Evolutionary conservation across 2,329 filamentous ascomycete species (phyloP), one percentile per base, ranked within the genome.

Genomic region (Xylariaceae sp.): DNA sequence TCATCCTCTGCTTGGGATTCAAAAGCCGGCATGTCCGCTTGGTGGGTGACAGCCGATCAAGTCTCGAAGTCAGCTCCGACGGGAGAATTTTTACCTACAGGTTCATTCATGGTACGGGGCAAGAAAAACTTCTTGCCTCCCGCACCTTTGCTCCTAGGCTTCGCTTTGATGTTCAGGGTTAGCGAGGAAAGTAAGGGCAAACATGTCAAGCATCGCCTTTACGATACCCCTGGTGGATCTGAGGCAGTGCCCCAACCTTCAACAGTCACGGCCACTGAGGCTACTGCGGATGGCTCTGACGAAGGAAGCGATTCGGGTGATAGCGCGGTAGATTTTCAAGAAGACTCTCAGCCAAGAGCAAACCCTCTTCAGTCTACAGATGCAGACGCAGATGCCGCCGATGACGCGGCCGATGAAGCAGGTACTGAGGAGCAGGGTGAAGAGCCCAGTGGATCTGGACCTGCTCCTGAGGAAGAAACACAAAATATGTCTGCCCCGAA

Each of bases 1-100:
- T 86, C 87, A 8, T 96, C 89, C 1, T 84, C 74, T 42, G 93
- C 91, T 0, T 98, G 93, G 93, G 93, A 97, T 46, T 91, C 87
- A 1, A 98, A 98, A 64, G 91, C 91, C 8, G 81, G 89, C 13
- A 95, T 97, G 87, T 85, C 87, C 15, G 90, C 91, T 8, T 98
- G 88, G 85, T 98, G 93, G 93, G 91, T 94, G 0, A 82, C 84
- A 47, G 85, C 87, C 2, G 83, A 91, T 40, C 90, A 97, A 62
- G 88, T 98, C 0, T 89, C 87, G 9, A 97, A 97, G 66, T 87
- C 81, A 26, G 83, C 85, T 0, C 74, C 82, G 1, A 81, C 78
- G 0, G 91, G 91, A 18, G 90, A 94, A 51, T 91, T 87, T 53
- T 66, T 98, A 6, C 78, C 82, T 0, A 73, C 78, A 0, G 93